phyloP scores from a whole-genome alignment of 306 rosid genomes.

The Prosopis cineraria region DNA sequence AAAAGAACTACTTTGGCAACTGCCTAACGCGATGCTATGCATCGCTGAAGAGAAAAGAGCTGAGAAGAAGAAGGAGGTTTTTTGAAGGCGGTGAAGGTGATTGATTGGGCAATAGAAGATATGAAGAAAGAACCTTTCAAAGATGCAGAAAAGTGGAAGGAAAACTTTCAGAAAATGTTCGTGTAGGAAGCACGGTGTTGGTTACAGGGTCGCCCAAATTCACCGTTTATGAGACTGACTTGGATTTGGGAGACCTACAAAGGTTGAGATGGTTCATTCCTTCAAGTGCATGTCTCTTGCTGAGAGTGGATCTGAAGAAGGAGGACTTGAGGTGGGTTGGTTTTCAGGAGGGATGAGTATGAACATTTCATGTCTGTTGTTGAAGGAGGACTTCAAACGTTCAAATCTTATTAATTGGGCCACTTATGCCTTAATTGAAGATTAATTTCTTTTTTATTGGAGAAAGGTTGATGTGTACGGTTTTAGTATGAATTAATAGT shows the following conservation, averaged over 20 bases:
- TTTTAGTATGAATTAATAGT: background rate
- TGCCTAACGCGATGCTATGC: constrained; percentile 39
- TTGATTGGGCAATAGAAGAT: constrained; percentile 2
- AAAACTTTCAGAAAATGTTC: background rate
- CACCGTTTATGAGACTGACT: constrained; percentile 42
- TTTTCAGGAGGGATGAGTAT: background rate
- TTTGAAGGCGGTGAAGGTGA: constrained; percentile 32
- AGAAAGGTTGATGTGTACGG: background rate
- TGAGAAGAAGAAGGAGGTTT: constrained; percentile 38
- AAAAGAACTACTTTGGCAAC: constrained; percentile 43
- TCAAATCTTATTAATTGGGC: background rate
- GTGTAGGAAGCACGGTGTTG: background rate
- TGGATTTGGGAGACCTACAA: constrained; percentile 47
- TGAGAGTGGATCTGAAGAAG: constrained; percentile 36
- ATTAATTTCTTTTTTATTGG: background rate
- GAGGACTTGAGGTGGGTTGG: constrained; percentile 48
- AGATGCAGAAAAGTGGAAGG: constrained; percentile 12
- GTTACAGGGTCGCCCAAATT: constrained; percentile 39
- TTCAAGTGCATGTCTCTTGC: constrained; percentile 43
- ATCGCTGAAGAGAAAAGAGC: constrained; percentile 29
- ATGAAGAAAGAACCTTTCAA: background rate
- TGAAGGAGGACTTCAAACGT: constrained; percentile 23
- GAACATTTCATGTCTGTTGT: constrained; percentile 14
- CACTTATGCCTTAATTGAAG: background rate
- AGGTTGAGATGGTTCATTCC: constrained; percentile 47